phyloP scores from a whole-genome alignment of 345 rosid genomes.

The Arabidopsis suecica region DNA sequence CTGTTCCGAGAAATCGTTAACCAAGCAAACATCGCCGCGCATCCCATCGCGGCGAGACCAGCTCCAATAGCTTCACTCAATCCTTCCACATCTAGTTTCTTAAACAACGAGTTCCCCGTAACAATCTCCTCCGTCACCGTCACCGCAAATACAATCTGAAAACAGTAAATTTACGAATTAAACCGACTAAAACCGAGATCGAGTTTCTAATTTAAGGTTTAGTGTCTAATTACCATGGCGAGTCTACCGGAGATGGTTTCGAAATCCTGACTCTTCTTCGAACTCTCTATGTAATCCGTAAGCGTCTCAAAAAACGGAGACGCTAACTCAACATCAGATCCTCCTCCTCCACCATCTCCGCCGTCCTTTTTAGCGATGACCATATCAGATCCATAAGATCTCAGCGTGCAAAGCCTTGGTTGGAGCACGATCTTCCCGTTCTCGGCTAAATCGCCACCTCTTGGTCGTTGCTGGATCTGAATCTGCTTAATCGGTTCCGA shows the following conservation, averaged over 20 bases:
- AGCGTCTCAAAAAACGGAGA: constrained; percentile 74
- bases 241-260: constrained; percentile 93
- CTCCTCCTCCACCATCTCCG: constrained; percentile 36
- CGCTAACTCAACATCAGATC: constrained; percentile 41
- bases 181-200: background rate
- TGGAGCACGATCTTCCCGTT: constrained; percentile 74
- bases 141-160: constrained; percentile 83
- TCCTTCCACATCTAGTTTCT: constrained; percentile 80
- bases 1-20: constrained; percentile 75
- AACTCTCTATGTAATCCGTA: constrained; percentile 88
- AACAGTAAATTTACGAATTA: background rate
- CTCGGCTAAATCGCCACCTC: constrained; percentile 49
- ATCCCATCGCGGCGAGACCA: constrained; percentile 69
- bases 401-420: constrained; percentile 82
- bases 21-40: constrained; percentile 80
- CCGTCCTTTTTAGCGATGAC: constrained; percentile 53
- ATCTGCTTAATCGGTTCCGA: constrained; percentile 50
- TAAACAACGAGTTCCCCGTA: constrained; percentile 80
- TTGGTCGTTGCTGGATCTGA: constrained; percentile 41
- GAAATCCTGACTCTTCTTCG: constrained; percentile 83
- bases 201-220: background rate
- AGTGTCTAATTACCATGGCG: constrained; percentile 61
- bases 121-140: constrained; percentile 68
- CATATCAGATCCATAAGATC: constrained; percentile 82
- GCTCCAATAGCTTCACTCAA: constrained; percentile 69